Evolutionary conservation across 768 basidiomycete genomes (phyloP), one percentile per base, ranked within the genome.

Genomic region (Boletus patriciae): DNA sequence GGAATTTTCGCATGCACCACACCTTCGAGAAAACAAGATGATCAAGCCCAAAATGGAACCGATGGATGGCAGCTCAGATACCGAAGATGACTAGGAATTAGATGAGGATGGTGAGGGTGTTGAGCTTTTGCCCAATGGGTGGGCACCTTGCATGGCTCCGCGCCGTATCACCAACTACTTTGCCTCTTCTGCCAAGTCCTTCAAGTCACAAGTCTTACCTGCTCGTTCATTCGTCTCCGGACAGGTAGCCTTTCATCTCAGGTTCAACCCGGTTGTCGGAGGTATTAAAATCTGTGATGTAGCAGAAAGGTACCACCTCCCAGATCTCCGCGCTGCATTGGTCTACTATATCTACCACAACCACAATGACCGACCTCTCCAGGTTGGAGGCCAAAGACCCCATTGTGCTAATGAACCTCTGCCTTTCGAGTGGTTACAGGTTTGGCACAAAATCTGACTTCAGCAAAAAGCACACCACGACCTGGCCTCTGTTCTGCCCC

Each of bases 401-500:
- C 23, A 37, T 46, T 25, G 10, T 34, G 57, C 25, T n/a, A 16
- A 23, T 25, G 41, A 8, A 25, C 25, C 2, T 18, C 65, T 73
- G 3, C 68, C 71, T 13, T 69, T 71, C 53, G 19, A 55, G 7
- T 44, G 60, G 38, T 46, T 73, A 12, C 58, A 71, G 37, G 56
- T 72, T 19, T 74, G 74, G 73, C 62, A 58, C 13, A 59, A 55
- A n/a, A 19, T 67, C 13, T 37, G 54, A 0, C 38, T 74, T 29
- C 73, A 74, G 52, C 43, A 58, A 10, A 67, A 43, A 29, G 45
- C 61, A 0, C 67, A 62, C 23, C 59, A 69, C n/a, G 42, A 57
- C 13, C 27, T 9, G 5, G 27, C 27, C 27, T 29, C 27, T 29
- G 27, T 7, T 8, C 27, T 29, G 6, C 27, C 27, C 27, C 1